A percentile compares a stretch with the other conserved stretches of the same genome.
Conservation (phyloP, 2,329 filamentous ascomycete genomes). For the Fusarium napiforme region DNA sequence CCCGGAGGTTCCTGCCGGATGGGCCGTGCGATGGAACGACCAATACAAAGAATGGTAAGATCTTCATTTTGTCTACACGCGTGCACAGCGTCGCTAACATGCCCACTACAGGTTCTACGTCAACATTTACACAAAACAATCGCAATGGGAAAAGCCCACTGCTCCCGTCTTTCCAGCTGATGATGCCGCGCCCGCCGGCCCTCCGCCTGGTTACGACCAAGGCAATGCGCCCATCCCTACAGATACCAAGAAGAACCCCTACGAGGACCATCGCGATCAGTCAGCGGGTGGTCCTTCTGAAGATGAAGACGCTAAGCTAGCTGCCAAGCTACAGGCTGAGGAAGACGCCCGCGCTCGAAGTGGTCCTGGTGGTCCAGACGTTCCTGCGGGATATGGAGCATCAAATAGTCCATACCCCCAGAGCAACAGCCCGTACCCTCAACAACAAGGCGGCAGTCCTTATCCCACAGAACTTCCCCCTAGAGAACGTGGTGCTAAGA, state of each 20-base stretch:
- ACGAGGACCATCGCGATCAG: conserved; percentile 57
- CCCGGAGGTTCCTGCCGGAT: conserved; percentile 75
- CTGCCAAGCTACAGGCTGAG: conserved; percentile 83
- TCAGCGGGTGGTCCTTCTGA: conserved; percentile 50
- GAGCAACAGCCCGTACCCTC: conserved; percentile 40
- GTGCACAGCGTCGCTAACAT: conserved; percentile 20
- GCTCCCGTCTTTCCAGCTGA: conserved; percentile 68
- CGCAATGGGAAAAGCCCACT: conserved; percentile 89
- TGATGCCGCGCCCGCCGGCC: conserved; percentile 61
- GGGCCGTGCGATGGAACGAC: conserved; percentile 86
- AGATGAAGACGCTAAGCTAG: conserved; percentile 78
- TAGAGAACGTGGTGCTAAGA: conserved; percentile 51
- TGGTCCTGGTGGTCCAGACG: conserved; percentile 44
- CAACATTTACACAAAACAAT: conserved; percentile 86
- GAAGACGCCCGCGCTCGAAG: conserved; percentile 73
- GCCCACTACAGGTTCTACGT: conserved; percentile 79
- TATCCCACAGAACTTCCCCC: conserved; percentile 57
- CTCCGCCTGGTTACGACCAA: conserved; percentile 74
- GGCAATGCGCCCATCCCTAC: conserved; percentile 53
- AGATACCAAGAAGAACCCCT: conserved; percentile 78
- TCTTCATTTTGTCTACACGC: background rate
- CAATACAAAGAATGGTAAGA: conserved; percentile 86
- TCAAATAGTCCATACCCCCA: conserved; percentile 46
- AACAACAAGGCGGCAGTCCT: conserved; percentile 45
- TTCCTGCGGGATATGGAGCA: conserved; percentile 49